Percentiles rank a stretch among this genome's conserved stretches.
Conservation (phyloP, 2,329 filamentous ascomycete species). For the Colletotrichum echinochloae region DNA sequence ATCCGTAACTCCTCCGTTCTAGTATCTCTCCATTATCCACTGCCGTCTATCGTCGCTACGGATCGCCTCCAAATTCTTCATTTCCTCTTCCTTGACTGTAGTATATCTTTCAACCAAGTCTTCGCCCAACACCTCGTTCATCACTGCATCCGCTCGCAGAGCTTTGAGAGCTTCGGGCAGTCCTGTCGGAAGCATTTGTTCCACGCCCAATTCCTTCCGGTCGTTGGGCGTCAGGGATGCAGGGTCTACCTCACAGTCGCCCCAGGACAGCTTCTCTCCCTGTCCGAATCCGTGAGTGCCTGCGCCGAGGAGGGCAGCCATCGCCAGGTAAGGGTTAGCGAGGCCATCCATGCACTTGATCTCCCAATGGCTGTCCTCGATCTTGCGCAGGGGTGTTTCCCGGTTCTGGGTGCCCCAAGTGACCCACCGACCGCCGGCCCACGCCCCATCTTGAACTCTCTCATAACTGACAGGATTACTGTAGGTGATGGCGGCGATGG, state of each 20-base stretch:
- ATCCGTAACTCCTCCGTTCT: not conserved
- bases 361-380: conserved; percentile 79
- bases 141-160: conserved; percentile 59
- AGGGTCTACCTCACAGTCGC: conserved; percentile 68
- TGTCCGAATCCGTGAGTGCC: conserved; percentile 66
- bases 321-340: conserved; percentile 80
- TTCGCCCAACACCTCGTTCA: conserved; percentile 60
- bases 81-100: conserved; percentile 69
- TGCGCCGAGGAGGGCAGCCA: conserved; percentile 70
- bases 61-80: conserved; percentile 63
- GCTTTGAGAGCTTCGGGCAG: conserved; percentile 66
- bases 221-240: conserved; percentile 60
- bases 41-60: conserved; percentile 57
- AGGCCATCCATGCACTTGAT: conserved; percentile 82
- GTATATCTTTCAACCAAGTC: conserved; percentile 68
- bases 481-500: conserved; percentile 77
- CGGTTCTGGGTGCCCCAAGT: conserved; percentile 87
- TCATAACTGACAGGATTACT: conserved; percentile 76
- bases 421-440: conserved; percentile 84
- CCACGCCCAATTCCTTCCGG: conserved; percentile 65
- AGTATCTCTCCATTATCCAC: conserved; percentile 78
- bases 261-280: conserved; percentile 56
- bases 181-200: conserved; percentile 63
- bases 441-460: conserved; percentile 74
- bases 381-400: conserved; percentile 78